Evolutionary conservation across 2,329 filamentous ascomycete genomes (phyloP), one percentile per base, ranked within the genome.

Genomic region (Cladosporium phlei): DNA sequence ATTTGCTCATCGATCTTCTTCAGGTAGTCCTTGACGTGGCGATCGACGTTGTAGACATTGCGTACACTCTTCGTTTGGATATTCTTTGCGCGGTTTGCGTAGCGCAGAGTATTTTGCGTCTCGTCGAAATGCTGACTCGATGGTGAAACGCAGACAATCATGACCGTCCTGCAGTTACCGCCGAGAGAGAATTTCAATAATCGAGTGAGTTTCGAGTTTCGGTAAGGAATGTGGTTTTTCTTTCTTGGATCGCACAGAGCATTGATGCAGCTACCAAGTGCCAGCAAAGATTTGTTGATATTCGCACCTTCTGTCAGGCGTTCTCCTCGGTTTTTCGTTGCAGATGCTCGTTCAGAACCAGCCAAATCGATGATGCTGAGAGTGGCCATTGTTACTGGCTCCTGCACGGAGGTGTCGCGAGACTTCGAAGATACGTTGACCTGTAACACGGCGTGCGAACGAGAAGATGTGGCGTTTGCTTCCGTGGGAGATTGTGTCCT

Each of bases 1-100:
- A 95, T 90, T 66, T 98, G 91, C 70, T 98, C 93, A 63, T 98
- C 91, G 59, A 98, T 98, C 77, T 97, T 97, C 73, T 96, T 93
- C 65, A 98, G 71, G 70, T 95, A 98, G 68, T 98, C 93, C 73
- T 98, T 98, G 61, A 98, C 93, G 69, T 98, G 93, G 52, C 93
- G 86, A 66, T 98, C 96, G 54, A 98, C 93, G 66, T 98, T 98
- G 72, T 94, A 98, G 19, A 97, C 90, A 63, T 98, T 98, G 60
- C 90, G 83, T n/a, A 93, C 96, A 48, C 96, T 89, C 76, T 98
- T 98, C 49, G 93, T 98, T 71, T 97, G 94, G 63, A 98, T 98
- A 62, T 98, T 98, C 79, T 98, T 98, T 49, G 93, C 93, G 56
- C 93, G 80, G 67, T 98, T 97, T 39, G 93, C 93, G 62, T 98